Evolutionary conservation across 2,329 filamentous ascomycete genomes (phyloP), one percentile per base, ranked within the genome.

Genomic region (Ophiostoma sp.): DNA sequence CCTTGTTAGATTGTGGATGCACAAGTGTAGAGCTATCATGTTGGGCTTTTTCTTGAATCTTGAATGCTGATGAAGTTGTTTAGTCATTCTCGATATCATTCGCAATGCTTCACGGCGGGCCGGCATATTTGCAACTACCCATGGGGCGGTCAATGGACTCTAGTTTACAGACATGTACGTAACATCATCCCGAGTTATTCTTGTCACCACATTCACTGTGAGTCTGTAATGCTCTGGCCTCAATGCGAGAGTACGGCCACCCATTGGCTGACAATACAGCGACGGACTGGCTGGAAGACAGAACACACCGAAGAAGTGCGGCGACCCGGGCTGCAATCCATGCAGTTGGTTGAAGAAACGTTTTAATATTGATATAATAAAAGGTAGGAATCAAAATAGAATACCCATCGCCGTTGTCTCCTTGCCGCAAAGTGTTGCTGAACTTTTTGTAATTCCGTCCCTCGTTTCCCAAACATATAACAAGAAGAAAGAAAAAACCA

Each of bases 361-460:
- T 65, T 36, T 65, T 39, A 23, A 64, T 36, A 64, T 36, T 36
- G 60, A 64, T 64, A 65, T 65, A 65, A 23, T 65, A 65, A 65
- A 64, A 39, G n/a, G 33, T 54, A 31, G 23, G 44, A 54, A 52
- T 41, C 65, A 67, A 67, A 44, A 67, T 48, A 67, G 36, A 67
- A 67, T 67, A 67, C 27, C 65, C 65, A 67, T 67, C 44, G 20
- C 54, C 48, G 54, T 60, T 35, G 35, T 57, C 70, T 39, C 35
- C 36, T 69, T 69, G 62, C 33, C 70, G 70, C 64, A 69, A 41
- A 62, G 67, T 54, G 66, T 48, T 66, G 64, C 35, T 67, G 41
- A 35, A 41, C 66, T 67, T 67, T 54, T 52, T 64, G 10, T 64
- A 11, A 13, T 66, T 67, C 44, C 48, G 67, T 68, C 48, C 48